These are phyloP conservation scores for Paecilomyces variotii DNA, from an alignment of 2,329 filamentous ascomycete species.

Conservation along the genomic window DNA sequence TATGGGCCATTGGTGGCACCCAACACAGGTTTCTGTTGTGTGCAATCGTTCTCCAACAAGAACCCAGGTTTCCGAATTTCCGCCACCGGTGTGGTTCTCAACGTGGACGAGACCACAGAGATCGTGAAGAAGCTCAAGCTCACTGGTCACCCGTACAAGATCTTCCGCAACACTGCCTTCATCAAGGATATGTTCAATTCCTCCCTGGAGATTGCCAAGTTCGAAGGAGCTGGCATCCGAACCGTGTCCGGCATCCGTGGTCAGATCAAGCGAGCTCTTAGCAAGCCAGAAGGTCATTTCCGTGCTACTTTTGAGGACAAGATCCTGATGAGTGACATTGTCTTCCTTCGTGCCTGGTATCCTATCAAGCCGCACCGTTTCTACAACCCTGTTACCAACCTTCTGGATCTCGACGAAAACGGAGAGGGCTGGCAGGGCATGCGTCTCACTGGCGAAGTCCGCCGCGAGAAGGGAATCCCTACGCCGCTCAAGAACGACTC, in stretches of 20 bases:
- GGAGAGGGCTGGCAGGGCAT: conserved; percentile 66
- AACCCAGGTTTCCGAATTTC: conserved; percentile 89
- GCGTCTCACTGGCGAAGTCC: conserved; percentile 88
- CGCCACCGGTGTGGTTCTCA: conserved; percentile 86
- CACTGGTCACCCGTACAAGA: conserved; percentile 88
- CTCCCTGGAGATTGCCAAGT: conserved; percentile 91
- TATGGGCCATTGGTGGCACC: conserved; percentile 92
- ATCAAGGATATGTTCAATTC: conserved; percentile 98
- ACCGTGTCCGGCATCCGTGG: conserved; percentile 93
- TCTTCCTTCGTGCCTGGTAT: conserved; percentile 95
- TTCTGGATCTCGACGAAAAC: conserved; percentile 54
- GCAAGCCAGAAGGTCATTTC: conserved; percentile 91
- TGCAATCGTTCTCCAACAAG: conserved; percentile 77
- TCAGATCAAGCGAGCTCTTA: conserved; percentile 92
- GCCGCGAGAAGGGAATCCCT: conserved; percentile 63
- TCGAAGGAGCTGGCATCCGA: conserved; percentile 90
- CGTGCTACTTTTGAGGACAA: conserved; percentile 98
- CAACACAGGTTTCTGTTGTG: conserved; percentile 90
- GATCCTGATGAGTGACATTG: conserved; percentile 90
- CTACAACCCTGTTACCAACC: conserved; percentile 93
- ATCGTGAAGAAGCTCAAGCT: conserved; percentile 99
- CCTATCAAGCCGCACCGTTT: conserved; percentile 90
- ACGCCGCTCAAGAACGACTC: conserved; percentile 79
- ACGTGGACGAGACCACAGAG: conserved; percentile 89
- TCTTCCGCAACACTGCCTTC: conserved; percentile 98